These are phyloP conservation scores for Lactuca sativa DNA, from an alignment of 129 eudicot species.

Conservation along the genomic window DNA sequence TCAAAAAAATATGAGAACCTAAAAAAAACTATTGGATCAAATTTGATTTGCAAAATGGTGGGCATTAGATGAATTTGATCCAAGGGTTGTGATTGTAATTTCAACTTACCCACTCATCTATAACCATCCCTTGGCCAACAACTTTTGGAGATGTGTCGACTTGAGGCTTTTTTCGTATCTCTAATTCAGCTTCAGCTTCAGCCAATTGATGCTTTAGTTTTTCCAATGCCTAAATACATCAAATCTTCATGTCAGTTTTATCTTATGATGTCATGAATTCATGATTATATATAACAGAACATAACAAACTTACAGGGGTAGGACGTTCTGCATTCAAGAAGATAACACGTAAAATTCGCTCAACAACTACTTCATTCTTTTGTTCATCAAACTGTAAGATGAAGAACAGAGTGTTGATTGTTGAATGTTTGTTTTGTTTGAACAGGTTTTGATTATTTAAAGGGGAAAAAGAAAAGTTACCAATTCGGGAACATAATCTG, in stretches of 20 bases:
- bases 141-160: conserved; percentile 44
- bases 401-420: neutral
- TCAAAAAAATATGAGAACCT: neutral
- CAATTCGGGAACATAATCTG: conserved; percentile 82
- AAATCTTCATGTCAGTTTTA: neutral
- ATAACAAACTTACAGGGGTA: conserved; percentile 58
- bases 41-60: too few relatives aligned
- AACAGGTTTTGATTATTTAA: neutral
- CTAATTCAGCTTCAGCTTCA: conserved; percentile 73
- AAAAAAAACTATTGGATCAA: too few relatives aligned
- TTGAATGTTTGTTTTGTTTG: neutral
- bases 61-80: too few relatives aligned
- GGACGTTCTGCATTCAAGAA: conserved; percentile 70
- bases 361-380: conserved; percentile 65
- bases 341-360: conserved; percentile 59
- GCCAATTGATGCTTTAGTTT: conserved; percentile 68
- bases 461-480: conserved; percentile 35
- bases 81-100: neutral
- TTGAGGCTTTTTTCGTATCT: conserved; percentile 62
- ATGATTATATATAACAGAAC: neutral
- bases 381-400: conserved; percentile 69
- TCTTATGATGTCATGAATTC: neutral
- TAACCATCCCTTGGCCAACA: conserved; percentile 68
- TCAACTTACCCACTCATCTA: conserved; percentile 76
- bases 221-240: conserved; percentile 51